Percentiles rank a stretch among this genome's conserved stretches.
phyloP scores from a whole-genome alignment of 306 rosid genomes.

The Gillenia trifoliata region DNA sequence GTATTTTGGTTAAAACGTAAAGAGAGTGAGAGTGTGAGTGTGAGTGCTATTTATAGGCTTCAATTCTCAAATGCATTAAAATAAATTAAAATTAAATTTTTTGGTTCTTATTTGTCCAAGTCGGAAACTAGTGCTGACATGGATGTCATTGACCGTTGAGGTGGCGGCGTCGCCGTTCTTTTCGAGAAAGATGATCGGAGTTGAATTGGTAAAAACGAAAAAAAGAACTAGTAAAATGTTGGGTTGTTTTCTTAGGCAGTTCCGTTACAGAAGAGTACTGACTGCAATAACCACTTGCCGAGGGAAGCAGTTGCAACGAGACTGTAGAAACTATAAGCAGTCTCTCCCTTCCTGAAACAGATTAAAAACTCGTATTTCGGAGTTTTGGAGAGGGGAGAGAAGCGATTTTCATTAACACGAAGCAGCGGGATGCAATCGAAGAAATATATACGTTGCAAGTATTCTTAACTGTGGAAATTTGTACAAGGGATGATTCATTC shows the following conservation, averaged over 20 bases:
- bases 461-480: too few relatives aligned
- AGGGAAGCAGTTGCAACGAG: too few relatives aligned
- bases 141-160: background rate
- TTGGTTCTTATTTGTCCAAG: background rate
- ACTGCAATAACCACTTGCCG: too few relatives aligned
- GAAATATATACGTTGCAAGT: too few relatives aligned
- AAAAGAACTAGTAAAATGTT: background rate
- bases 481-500: background rate
- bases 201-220: constrained; percentile 1
- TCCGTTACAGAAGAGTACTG: too few relatives aligned
- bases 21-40: background rate
- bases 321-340: too few relatives aligned
- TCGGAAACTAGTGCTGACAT: background rate
- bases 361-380: too few relatives aligned
- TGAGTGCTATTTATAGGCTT: background rate
- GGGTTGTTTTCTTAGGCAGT: too few relatives aligned
- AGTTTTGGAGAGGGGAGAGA: background rate
- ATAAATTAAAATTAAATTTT: too few relatives aligned
- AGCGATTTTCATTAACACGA: background rate
- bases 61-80: too few relatives aligned
- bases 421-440: background rate
- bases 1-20: too few relatives aligned
- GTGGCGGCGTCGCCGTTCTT: background rate
- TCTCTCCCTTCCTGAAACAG: too few relatives aligned
- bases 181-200: constrained; percentile 2